Evolutionary conservation across 139 green algal species (phyloP).

Genomic region (Penium margaritaceum): DNA sequence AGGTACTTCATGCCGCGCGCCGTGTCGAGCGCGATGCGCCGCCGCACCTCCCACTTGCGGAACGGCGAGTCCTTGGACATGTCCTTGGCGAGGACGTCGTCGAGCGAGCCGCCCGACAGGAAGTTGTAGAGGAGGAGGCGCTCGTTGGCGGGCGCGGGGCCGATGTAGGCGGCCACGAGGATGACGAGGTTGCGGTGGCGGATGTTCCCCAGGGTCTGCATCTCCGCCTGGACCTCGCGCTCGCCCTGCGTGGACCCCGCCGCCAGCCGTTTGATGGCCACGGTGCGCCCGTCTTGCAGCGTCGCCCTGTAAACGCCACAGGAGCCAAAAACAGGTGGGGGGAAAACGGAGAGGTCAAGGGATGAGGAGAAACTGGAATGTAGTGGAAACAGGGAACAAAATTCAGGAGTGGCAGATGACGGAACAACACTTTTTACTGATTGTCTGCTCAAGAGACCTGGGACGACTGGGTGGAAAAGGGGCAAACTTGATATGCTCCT

Average conservation of each 20-base stretch:
- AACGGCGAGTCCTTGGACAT: not conserved
- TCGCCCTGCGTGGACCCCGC: slow-evolving; percentile 1
- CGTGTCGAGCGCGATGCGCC: not conserved
- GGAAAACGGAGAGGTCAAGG: no score
- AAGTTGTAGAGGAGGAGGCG: slow-evolving; percentile 30
- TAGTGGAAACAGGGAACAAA: no score
- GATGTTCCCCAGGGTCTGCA: slow-evolving; percentile 22
- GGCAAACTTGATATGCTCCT: no score
- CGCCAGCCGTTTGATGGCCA: slow-evolving; percentile 29
- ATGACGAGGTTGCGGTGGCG: slow-evolving; percentile 31
- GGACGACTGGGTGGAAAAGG: no score
- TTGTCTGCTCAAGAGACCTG: no score
- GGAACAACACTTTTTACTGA: no score
- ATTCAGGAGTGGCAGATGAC: no score
- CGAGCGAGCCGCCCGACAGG: slow-evolving; percentile 15
- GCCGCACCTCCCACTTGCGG: slow-evolving; percentile 3
- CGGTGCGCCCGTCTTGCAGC: not conserved
- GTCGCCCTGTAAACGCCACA: no score
- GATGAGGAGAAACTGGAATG: no score
- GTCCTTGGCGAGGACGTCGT: not conserved
- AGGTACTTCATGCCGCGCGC: slow-evolving; percentile 51
- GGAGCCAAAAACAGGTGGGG: no score
- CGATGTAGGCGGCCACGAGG: slow-evolving; percentile 22
- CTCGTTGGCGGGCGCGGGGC: not conserved
- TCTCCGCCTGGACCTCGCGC: slow-evolving; percentile 22